A percentile compares a stretch with the other conserved stretches of the same genome.
These are phyloP conservation scores for Solanum gracilifrons DNA, from an alignment of 257 asterid genomes.

Conservation along the genomic window DNA sequence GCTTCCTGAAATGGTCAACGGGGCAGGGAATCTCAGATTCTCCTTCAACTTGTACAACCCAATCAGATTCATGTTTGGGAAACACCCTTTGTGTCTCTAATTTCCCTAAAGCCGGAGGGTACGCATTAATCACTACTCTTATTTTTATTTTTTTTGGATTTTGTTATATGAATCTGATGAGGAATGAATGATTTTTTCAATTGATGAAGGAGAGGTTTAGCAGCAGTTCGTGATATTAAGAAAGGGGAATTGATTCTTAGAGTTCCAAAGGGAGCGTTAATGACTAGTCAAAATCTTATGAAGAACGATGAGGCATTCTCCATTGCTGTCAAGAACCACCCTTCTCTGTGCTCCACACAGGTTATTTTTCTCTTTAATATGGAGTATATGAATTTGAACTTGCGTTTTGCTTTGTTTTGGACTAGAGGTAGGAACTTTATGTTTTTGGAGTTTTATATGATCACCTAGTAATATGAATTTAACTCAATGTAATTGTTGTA, in stretches of 20 bases:
- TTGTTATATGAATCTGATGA: background rate
- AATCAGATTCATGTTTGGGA: slow-evolving; percentile 33
- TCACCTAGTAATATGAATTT: background rate
- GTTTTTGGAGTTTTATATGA: background rate
- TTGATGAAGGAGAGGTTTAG: slow-evolving; percentile 73
- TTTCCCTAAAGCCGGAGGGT: slow-evolving; percentile 96
- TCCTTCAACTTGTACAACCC: background rate
- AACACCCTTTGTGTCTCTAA: slow-evolving; percentile 36
- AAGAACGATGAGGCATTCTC: slow-evolving; percentile 27
- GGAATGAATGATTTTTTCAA: background rate
- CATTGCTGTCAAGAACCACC: slow-evolving; percentile 28
- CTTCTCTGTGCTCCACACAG: slow-evolving; percentile 58
- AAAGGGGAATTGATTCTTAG: slow-evolving; percentile 71
- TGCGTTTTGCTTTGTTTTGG: background rate
- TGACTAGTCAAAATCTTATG: slow-evolving; percentile 49
- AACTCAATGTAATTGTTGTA: background rate
- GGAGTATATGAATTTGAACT: background rate
- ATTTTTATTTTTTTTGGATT: background rate
- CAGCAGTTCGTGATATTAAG: slow-evolving; percentile 55
- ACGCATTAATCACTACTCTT: background rate
- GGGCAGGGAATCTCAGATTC: slow-evolving; percentile 56
- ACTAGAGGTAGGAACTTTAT: background rate
- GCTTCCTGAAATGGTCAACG: slow-evolving; percentile 65
- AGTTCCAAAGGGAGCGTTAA: slow-evolving; percentile 66
- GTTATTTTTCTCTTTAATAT: slow-evolving; percentile 13